phyloP scores from a whole-genome alignment of 1,284 basidiomycete genomes.

The Moniliella sp. region DNA sequence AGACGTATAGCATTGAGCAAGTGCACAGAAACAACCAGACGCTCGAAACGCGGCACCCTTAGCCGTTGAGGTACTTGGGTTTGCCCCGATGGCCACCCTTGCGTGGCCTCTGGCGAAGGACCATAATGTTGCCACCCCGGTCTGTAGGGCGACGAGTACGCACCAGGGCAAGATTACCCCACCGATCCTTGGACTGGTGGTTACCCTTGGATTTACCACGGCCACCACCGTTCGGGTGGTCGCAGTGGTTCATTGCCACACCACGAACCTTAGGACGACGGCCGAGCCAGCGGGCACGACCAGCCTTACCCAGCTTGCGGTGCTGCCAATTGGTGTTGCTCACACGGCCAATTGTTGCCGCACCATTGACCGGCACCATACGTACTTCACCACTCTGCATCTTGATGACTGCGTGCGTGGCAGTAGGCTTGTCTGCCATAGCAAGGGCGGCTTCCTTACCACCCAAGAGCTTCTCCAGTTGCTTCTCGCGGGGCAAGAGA shows the following conservation, averaged over 20 bases:
- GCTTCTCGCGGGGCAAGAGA: too few relatives aligned
- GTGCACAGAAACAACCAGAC: too few relatives aligned
- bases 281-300: conserved; percentile 69
- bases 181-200: conserved; percentile 15
- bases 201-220: conserved; percentile 91
- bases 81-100: conserved; percentile 49
- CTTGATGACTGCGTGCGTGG: conserved; percentile 53
- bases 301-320: conserved; percentile 69
- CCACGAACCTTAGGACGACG: conserved; percentile 68
- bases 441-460: neutral
- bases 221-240: conserved; percentile 94
- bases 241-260: conserved; percentile 87
- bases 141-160: conserved; percentile 73
- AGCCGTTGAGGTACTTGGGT: conserved; percentile 8
- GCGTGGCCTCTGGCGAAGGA: conserved; percentile 64
- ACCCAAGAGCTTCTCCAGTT: too few relatives aligned
- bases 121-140: conserved; percentile 74
- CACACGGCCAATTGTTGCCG: conserved; percentile 72
- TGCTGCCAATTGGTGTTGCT: conserved; percentile 80
- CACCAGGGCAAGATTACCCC: conserved; percentile 62
- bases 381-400: conserved; percentile 82
- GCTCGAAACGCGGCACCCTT: too few relatives aligned
- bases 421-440: neutral
- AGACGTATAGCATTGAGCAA: too few relatives aligned
- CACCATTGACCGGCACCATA: conserved; percentile 58